phyloP scores from a whole-genome alignment of 2,329 filamentous ascomycete genomes.

The Epichloe amarillans region DNA sequence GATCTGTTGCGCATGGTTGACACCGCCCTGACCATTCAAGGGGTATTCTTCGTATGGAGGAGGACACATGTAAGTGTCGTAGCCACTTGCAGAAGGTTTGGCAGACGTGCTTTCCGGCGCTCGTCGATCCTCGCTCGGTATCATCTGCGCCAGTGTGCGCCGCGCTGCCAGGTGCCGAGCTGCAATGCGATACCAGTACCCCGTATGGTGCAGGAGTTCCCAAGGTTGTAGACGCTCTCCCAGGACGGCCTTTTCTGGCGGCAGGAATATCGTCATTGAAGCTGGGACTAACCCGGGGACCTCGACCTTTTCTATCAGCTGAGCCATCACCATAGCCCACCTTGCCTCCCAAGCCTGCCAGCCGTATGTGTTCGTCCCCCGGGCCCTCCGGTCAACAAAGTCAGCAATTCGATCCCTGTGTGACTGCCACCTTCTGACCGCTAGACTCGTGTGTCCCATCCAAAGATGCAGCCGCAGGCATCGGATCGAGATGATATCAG shows the following conservation, averaged over 20 bases:
- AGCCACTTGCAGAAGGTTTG: conserved; percentile 35
- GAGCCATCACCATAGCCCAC: conserved; percentile 50
- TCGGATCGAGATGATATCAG: conserved; percentile 69
- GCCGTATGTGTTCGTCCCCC: conserved; percentile 78
- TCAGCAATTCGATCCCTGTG: conserved; percentile 64
- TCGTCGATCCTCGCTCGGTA: conserved; percentile 44
- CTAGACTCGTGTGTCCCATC: conserved; percentile 64
- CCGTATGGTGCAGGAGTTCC: conserved; percentile 51
- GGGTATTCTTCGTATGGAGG: conserved; percentile 48
- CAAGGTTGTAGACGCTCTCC: conserved; percentile 48
- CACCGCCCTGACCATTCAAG: conserved; percentile 29
- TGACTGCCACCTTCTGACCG: conserved; percentile 65
- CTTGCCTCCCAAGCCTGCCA: conserved; percentile 90
- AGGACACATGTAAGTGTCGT: conserved; percentile 55
- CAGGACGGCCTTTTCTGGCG: conserved; percentile 43
- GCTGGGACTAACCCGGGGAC: conserved; percentile 35
- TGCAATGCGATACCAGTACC: conserved; percentile 53
- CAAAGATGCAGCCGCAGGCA: conserved; percentile 73
- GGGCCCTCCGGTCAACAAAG: conserved; percentile 69
- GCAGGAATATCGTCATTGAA: conserved; percentile 33
- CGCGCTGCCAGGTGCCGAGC: conserved; percentile 43
- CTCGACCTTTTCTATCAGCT: conserved; percentile 41
- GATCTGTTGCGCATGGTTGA: conserved; percentile 43
- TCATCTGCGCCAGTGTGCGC: conserved; percentile 37
- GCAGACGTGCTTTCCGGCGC: conserved; percentile 34